Evolutionary conservation across 2,329 filamentous ascomycete genomes (phyloP), one percentile per base, ranked within the genome.

Genomic region (Talaromyces pinophilus): DNA sequence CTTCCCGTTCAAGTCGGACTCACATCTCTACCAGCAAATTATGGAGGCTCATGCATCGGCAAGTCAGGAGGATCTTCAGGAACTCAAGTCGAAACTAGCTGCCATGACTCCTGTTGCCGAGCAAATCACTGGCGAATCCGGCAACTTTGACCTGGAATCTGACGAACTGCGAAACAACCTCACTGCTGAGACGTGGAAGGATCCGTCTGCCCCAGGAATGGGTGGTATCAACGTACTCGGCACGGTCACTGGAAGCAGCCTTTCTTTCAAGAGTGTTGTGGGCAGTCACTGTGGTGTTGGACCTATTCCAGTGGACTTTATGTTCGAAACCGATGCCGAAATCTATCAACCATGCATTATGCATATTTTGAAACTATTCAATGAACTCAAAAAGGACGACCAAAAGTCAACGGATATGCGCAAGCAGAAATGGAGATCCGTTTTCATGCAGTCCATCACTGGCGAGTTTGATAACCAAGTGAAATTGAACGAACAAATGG

Each of bases 261-360:
- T 76, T 22, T 76, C 75, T 1, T 73, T 76, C 67, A 77, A 77
- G 62, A 77, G 75, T 25, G 71, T 72, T 7, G 38, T 76, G 2
- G 69, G 72, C 46, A 75, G 75, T 48, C 72, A 76, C 63, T 77
- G 74, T 62, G 74, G 75, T 33, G 72, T 73, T 1, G 70, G 69
- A 2, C 74, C 75, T 13, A 65, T 76, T 13, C 71, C 74, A 1
- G 70, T 72, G 17, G 70, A 77, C 64, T 76, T 75, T 55, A 70
- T 76, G 68, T 70, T 71, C 15, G 75, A 77, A 63, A 69, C 70
- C 28, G 71, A 70, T 10, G 63, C 69, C 0, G 66, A 76, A 8
- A 70, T 74, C 28, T 77, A 77, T 52, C 75, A 77, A 67, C 75
- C 75, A 4, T 77, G 75, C 62, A 70, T 77, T 19, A 73, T 73